Evolutionary conservation across 1,139 yeast species (phyloP).

Genomic region (Yamadazyma siamensis): DNA sequence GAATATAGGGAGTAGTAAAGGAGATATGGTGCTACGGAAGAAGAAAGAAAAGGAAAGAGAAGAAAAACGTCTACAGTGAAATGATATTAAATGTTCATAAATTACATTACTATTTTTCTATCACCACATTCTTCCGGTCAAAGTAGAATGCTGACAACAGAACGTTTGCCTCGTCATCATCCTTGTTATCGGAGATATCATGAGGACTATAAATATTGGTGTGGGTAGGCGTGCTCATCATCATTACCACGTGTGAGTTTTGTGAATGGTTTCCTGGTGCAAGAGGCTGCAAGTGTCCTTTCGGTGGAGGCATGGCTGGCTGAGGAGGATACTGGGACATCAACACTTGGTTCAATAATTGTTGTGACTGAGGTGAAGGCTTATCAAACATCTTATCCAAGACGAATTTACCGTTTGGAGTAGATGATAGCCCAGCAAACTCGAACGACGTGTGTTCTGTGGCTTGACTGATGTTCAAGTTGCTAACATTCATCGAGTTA

Average conservation of each 20-base stretch:
- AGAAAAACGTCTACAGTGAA: not conserved
- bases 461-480: constrained; percentile 19
- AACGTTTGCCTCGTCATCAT: constrained; percentile 10
- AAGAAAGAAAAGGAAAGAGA: constrained; percentile 10
- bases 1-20: constrained; percentile 73
- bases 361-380: constrained; percentile 32
- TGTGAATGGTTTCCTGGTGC: constrained; percentile 7
- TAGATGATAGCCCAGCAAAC: constrained; percentile 33
- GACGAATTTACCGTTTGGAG: constrained; percentile 42
- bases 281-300: constrained; percentile 7
- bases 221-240: constrained; percentile 48
- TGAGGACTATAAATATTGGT: constrained; percentile 18
- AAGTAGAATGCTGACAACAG: constrained; percentile 13
- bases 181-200: constrained; percentile 7
- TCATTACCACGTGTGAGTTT: constrained; percentile 25
- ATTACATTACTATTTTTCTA: too few relatives aligned
- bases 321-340: constrained; percentile 16
- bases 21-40: constrained; percentile 66
- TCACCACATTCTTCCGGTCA: too few relatives aligned
- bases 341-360: constrained; percentile 19
- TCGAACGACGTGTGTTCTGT: constrained; percentile 20
- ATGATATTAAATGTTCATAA: too few relatives aligned
- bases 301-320: constrained; percentile 26
- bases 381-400: constrained; percentile 41
- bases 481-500: constrained; percentile 24